Base-by-base conservation (phyloP, 2,329 filamentous ascomycete species). In the Verticillium dahliae region DNA sequence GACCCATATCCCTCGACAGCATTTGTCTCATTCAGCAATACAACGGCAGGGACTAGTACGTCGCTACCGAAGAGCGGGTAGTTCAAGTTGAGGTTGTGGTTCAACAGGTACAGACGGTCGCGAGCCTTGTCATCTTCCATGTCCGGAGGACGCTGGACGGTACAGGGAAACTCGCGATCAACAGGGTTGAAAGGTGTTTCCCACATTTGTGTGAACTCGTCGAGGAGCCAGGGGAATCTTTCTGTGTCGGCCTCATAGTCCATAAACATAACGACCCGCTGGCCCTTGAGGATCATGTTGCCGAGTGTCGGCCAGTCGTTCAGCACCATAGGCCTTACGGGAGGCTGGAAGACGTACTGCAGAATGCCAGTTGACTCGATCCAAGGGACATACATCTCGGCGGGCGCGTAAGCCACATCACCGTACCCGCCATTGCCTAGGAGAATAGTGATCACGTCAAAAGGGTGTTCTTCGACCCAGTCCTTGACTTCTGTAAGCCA, bases 151-250 rank as follows among this genome's bases (percentile, higher is more conserved):
- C 93, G 87, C 71, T 97, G 85, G 41, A 88, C 81, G 0, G 79
- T 87, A 76, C 93, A 97, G 0, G 92, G 92, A 72, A 97, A 96
- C 0, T 74, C 72, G 57, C 76, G 76, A 70, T 86, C 73, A 15
- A 74, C 70, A 3, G 86, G 92, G 60, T 92, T 90, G 72, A 96
- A 97, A 0, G 91, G 90, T 1, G 92, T 94, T 77, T 97, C 91
- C 90, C 91, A 97, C 76, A 96, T 84, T 70, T 96, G 90, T 6
- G 84, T 85, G 77, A 97, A 97, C 74, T 97, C 83, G 73, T 96
- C 91, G 50, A 97, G 80, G 52, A 97, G 83, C 85, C 91, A 97
- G 0, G 93, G 92, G 18, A 91, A 88, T 22, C 82, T 80, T 1
- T 81, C 85, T 75, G 96, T 90, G 72, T 97, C 87, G 66, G 92